phyloP scores from a whole-genome alignment of 1,284 basidiomycete genomes.

The Schizophyllum amplum region DNA sequence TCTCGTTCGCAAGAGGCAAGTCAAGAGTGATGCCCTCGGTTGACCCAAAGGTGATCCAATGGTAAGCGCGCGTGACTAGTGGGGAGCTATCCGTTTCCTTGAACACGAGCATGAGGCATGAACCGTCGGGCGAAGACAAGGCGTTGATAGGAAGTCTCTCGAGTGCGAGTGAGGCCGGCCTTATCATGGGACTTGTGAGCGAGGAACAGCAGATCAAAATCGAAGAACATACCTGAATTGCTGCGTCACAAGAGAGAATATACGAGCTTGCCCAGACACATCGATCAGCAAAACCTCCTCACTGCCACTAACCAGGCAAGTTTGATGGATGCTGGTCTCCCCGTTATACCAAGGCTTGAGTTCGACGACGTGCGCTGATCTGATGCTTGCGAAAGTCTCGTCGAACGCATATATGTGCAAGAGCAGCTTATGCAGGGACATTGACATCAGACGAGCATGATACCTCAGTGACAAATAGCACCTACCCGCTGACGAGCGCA shows the following conservation, averaged over 20 bases:
- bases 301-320: constrained; percentile 33
- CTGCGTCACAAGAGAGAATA: constrained; percentile 42
- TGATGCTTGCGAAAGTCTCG: constrained; percentile 25
- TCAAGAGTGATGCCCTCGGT: constrained; percentile 32
- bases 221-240: constrained; percentile 37
- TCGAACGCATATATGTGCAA: constrained; percentile 40
- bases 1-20: constrained; percentile 14
- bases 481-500: constrained; percentile 35
- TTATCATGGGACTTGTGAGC: constrained; percentile 14
- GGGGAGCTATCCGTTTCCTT: constrained; percentile 11
- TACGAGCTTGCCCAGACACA: constrained; percentile 27
- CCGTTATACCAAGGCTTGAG: constrained; percentile 36
- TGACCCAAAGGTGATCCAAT: constrained; percentile 50
- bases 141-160: constrained; percentile 23
- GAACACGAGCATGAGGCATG: constrained; percentile 35
- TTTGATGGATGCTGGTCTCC: constrained; percentile 20
- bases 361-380: constrained; percentile 18
- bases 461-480: too few species aligned
- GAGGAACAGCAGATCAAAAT: not conserved
- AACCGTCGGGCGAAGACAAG: constrained; percentile 42
- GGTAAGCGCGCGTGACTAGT: constrained; percentile 30
- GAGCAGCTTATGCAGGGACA: constrained; percentile 19
- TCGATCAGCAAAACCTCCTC: constrained; percentile 46
- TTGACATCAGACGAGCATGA: too few species aligned
- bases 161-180: constrained; percentile 39